phyloP scores from a whole-genome alignment of 108 stramenopile genomes.

The Conticribra guillardii region DNA sequence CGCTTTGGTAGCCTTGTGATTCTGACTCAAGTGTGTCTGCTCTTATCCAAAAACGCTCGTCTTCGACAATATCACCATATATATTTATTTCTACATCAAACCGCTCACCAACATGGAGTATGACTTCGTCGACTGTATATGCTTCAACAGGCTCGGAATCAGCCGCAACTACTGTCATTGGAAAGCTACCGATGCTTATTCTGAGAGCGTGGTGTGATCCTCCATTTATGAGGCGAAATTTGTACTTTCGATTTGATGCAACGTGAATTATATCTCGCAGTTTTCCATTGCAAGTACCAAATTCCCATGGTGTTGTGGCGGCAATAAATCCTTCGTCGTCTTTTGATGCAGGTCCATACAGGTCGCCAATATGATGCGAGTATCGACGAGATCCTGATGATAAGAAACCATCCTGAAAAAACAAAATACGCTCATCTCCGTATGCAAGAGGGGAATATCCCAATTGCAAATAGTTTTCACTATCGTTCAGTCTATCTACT shows the following conservation, averaged over 20 bases:
- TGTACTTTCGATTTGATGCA: conserved; percentile 17
- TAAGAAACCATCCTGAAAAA: conserved; percentile 27
- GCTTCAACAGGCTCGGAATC: conserved; percentile 26
- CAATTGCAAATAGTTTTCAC: background rate
- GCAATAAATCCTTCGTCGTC: conserved; percentile 32
- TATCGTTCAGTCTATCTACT: conserved; percentile 16
- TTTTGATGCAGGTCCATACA: conserved; percentile 18
- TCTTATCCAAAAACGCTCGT: conserved; percentile 30
- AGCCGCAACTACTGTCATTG: conserved; percentile 31
- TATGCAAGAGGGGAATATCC: conserved; percentile 13
- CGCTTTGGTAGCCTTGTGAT: conserved; percentile 23
- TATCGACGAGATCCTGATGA: conserved; percentile 1
- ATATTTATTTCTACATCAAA: conserved; percentile 16
- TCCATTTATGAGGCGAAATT: conserved; percentile 28
- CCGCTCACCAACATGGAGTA: conserved; percentile 33
- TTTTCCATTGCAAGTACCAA: conserved; percentile 43
- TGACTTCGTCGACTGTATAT: conserved; percentile 19
- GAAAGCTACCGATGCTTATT: conserved; percentile 23
- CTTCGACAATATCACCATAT: conserved; percentile 3
- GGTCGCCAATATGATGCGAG: background rate
- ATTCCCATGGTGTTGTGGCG: conserved; percentile 19
- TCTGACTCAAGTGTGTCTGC: conserved; percentile 33
- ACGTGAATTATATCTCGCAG: conserved; percentile 26
- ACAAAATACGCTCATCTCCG: conserved; percentile 29
- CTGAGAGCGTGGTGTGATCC: conserved; percentile 15